Conservation (phyloP, 2,329 filamentous ascomycete species). For the Diaporthe amygdali region DNA sequence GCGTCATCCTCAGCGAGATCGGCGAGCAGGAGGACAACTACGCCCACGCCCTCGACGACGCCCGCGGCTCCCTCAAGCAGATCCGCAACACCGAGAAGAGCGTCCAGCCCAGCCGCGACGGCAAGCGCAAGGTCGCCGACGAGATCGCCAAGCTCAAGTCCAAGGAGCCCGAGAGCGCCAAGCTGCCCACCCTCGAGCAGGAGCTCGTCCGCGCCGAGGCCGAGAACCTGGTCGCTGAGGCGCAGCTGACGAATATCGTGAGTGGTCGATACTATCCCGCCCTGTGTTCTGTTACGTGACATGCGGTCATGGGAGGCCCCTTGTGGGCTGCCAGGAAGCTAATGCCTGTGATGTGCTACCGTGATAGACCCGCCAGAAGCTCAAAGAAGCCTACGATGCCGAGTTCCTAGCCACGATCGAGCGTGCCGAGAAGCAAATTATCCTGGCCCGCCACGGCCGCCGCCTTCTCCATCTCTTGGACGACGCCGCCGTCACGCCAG, state of each 20-base stretch:
- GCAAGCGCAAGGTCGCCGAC: constrained; percentile 86
- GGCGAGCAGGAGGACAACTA: constrained; percentile 93
- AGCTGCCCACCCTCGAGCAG: constrained; percentile 86
- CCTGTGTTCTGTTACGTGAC: background rate
- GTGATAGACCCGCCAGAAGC: constrained; percentile 83
- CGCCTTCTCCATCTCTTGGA: constrained; percentile 86
- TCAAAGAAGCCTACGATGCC: constrained; percentile 91
- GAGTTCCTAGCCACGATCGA: constrained; percentile 93
- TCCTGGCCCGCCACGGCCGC: constrained; percentile 89
- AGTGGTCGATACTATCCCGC: constrained; percentile 38
- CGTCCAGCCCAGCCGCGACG: constrained; percentile 89
- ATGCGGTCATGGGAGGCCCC: background rate
- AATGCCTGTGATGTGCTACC: background rate
- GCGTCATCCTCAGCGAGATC: constrained; percentile 88
- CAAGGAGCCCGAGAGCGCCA: constrained; percentile 87
- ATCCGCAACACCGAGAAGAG: constrained; percentile 96
- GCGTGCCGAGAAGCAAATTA: constrained; percentile 94
- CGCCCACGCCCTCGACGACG: constrained; percentile 86
- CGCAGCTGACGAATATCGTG: constrained; percentile 93
- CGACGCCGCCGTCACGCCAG: constrained; percentile 87
- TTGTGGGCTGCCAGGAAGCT: background rate
- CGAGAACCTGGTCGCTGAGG: constrained; percentile 94
- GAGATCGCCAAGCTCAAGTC: constrained; percentile 91
- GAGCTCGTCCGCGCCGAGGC: constrained; percentile 96
- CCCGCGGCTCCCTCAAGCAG: constrained; percentile 80